These are phyloP conservation scores for Pythium dissimile DNA, from an alignment of 352 stramenopile species.

Conservation along the genomic window DNA sequence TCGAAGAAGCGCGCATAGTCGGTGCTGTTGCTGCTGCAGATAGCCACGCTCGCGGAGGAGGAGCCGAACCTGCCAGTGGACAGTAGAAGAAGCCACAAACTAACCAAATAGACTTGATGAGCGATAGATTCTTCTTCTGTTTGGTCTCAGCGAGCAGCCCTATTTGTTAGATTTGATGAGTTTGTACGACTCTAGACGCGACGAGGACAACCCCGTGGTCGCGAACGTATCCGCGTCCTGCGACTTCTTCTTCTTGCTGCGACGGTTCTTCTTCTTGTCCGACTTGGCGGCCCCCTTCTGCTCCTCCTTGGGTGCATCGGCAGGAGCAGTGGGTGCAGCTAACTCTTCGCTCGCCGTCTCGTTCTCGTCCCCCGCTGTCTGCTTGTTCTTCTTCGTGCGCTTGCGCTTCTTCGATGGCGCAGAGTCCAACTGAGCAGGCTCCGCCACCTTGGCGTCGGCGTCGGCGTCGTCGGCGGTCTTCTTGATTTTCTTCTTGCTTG, in stretches of 20 bases:
- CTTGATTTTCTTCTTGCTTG: conserved; percentile 39
- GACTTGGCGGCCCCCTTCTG: background rate
- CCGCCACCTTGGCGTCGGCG: conserved; percentile 3
- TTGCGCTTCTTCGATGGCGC: conserved; percentile 67
- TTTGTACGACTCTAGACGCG: conserved; percentile 83
- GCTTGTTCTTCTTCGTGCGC: conserved; percentile 61
- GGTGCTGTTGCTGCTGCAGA: background rate
- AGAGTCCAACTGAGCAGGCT: conserved; percentile 14
- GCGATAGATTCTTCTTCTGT: too few species aligned
- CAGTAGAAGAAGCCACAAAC: too few species aligned
- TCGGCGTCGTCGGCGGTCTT: conserved; percentile 22
- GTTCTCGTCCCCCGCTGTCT: conserved; percentile 19
- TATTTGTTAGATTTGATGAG: conserved; percentile 54
- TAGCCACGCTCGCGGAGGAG: background rate
- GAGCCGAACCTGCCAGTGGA: too few species aligned
- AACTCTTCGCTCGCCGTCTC: background rate
- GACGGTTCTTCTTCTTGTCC: conserved; percentile 49
- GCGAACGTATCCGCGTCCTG: conserved; percentile 36
- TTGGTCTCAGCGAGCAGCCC: background rate
- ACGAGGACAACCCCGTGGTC: conserved; percentile 58
- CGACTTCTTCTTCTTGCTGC: conserved; percentile 57
- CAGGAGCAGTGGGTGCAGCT: background rate
- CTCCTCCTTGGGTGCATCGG: conserved; percentile 3
- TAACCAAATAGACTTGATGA: too few species aligned
- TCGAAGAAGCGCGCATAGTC: conserved; percentile 6